These are phyloP conservation scores for Ogataea allantospora DNA, from an alignment of 805 yeast genomes.

Conservation along the genomic window DNA sequence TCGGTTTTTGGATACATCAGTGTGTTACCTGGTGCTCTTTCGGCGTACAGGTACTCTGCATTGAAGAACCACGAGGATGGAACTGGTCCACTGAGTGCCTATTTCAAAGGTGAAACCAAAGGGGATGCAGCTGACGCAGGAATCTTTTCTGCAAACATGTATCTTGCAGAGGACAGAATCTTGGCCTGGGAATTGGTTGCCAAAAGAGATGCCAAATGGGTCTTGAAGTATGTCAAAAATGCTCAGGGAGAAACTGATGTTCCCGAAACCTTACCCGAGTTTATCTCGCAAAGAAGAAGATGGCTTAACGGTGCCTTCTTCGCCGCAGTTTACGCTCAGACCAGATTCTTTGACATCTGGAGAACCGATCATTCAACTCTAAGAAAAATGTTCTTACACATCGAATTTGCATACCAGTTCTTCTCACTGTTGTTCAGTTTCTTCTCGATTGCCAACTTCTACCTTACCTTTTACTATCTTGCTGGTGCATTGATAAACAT, in stretches of 20 bases:
- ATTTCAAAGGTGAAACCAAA: slow-evolving; percentile 77
- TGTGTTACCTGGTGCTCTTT: slow-evolving; percentile 93
- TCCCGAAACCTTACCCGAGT: slow-evolving; percentile 92
- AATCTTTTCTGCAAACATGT: slow-evolving; percentile 95
- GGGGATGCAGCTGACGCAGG: slow-evolving; percentile 46
- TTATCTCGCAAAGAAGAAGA: slow-evolving; percentile 93
- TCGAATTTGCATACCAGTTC: slow-evolving; percentile 89
- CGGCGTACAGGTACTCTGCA: slow-evolving; percentile 91
- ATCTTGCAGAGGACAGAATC: slow-evolving; percentile 94
- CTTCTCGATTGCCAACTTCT: slow-evolving; percentile 90
- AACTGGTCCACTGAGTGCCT: slow-evolving; percentile 85
- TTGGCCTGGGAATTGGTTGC: slow-evolving; percentile 96
- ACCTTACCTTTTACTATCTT: slow-evolving; percentile 85
- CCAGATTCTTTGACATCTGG: slow-evolving; percentile 88
- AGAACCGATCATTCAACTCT: slow-evolving; percentile 75
- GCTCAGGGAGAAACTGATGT: slow-evolving; percentile 98
- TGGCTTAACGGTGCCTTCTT: slow-evolving; percentile 98
- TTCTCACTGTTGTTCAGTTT: slow-evolving; percentile 79
- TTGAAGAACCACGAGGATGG: slow-evolving; percentile 83
- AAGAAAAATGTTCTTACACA: slow-evolving; percentile 78
- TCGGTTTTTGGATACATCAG: slow-evolving; percentile 89
- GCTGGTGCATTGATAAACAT: slow-evolving; percentile 77
- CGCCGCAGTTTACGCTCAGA: slow-evolving; percentile 87
- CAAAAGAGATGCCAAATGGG: slow-evolving; percentile 79
- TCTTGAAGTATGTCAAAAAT: slow-evolving; percentile 83